These are phyloP conservation scores for Aspergillus fumigatiaffinis DNA, from an alignment of 2,329 filamentous ascomycete species.

Conservation along the genomic window DNA sequence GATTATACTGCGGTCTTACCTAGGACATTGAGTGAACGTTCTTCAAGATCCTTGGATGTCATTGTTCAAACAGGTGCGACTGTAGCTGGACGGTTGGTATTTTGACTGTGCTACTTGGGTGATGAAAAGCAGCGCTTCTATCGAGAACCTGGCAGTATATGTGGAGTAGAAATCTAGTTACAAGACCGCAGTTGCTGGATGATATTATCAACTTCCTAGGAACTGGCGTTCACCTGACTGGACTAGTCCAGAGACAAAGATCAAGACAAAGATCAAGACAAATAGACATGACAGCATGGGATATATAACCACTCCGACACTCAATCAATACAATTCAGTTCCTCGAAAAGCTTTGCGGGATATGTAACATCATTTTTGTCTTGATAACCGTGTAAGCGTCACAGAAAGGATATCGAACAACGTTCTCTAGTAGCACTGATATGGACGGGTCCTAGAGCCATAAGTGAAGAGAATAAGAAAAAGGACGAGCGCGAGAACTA, in stretches of 20 bases:
- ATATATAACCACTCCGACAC: background rate
- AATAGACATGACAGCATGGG: background rate
- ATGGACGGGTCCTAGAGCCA: background rate
- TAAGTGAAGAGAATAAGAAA: background rate
- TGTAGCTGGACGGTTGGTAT: background rate
- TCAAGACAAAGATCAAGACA: constrained; percentile 1
- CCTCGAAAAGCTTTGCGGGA: background rate
- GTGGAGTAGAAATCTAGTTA: background rate
- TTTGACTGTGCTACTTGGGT: background rate
- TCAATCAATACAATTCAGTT: background rate
- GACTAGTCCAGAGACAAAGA: constrained; percentile 10
- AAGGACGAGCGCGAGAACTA: background rate
- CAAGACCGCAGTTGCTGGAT: background rate
- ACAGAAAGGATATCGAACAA: background rate
- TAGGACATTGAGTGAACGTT: background rate
- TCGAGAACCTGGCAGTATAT: background rate
- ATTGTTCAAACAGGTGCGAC: background rate
- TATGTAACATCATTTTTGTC: background rate
- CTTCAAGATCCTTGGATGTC: background rate
- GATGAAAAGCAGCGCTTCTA: background rate
- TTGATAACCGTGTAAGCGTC: background rate
- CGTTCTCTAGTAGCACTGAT: background rate
- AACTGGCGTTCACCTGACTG: constrained; percentile 10
- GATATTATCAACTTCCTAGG: background rate
- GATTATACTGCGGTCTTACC: constrained; percentile 5